Evolutionary conservation across 2,329 filamentous ascomycete species (phyloP).

Genomic region (Plectosphaerella cucumerina): DNA sequence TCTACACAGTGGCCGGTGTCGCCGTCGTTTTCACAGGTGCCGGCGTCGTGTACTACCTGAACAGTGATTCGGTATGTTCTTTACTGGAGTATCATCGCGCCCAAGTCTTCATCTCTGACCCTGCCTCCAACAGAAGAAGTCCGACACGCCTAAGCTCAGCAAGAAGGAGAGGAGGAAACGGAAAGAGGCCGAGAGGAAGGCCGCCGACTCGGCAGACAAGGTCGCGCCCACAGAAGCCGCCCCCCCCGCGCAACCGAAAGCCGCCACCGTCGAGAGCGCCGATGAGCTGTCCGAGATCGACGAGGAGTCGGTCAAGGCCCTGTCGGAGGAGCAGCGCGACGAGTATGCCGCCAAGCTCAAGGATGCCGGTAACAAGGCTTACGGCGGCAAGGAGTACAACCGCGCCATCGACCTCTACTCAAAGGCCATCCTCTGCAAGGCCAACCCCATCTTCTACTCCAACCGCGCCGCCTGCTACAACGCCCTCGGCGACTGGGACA

Average conservation of each 20-base stretch:
- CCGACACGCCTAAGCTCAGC: conserved; percentile 64
- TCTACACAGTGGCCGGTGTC: conserved; percentile 94
- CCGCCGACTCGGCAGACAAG: conserved; percentile 37
- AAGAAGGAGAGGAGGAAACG: conserved; percentile 89
- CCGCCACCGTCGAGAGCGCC: conserved; percentile 50
- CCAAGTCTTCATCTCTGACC: conserved; percentile 1
- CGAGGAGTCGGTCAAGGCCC: conserved; percentile 48
- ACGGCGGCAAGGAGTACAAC: conserved; percentile 90
- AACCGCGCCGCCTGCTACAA: conserved; percentile 98
- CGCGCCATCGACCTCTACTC: conserved; percentile 92
- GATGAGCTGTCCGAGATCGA: conserved; percentile 68
- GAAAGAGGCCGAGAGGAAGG: conserved; percentile 70
- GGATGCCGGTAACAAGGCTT: conserved; percentile 93
- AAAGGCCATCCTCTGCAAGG: conserved; percentile 93
- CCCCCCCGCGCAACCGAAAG: conserved; percentile 39
- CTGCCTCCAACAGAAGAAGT: conserved; percentile 19
- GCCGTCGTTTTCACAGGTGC: conserved; percentile 88
- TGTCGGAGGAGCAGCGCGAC: conserved; percentile 67
- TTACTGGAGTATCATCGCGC: too few species aligned
- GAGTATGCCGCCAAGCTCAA: conserved; percentile 89
- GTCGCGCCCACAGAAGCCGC: conserved; percentile 22
- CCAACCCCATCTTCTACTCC: conserved; percentile 97
- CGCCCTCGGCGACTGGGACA: conserved; percentile 86
- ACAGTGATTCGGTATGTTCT: conserved; percentile 48
- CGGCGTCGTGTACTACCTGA: conserved; percentile 90